Evolutionary conservation across 305 asterid genomes (phyloP), one percentile per base, ranked within the genome.

Genomic region (Rubia peregrina): DNA sequence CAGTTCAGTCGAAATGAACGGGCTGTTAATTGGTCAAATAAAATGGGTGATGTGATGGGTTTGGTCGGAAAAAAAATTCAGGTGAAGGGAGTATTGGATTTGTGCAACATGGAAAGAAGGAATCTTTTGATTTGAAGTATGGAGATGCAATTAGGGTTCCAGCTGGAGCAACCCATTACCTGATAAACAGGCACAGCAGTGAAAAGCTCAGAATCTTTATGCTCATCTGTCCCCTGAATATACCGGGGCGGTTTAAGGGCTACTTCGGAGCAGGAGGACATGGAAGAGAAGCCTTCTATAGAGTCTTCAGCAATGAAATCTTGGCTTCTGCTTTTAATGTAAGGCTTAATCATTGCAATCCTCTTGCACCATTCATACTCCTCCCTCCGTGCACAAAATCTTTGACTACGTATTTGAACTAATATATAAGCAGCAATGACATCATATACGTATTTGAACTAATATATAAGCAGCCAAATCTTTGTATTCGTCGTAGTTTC

Each of bases 311-410:
- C 82, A 74, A 74, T n/a, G 84, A 80, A 38, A 66, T 83, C 7
- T 78, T 84, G 9, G 76, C 78, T 70, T 81, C 85, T 12, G 88
- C 90, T 60, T 74, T 85, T 26, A 83, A 83, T 75, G 88, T 83
- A 66, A 21, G 36, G 8, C 22, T 43, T 9, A 48, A 6, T 16
- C 12, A 51, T 51, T 51, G 59, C 24, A 17, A 17, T 6, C 6
- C 4, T 17, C 7, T 48, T 14, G 0, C 16, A 13, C 14, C 55
- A 48, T 3, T 46, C 53, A 46, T 46, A 33, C 38, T 3, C 1
- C 30, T 26, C 1, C 30, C 30, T 26, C 30, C 30, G 30, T 26
- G 30, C 30, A 26, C 30, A 26, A 26, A 26, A 26, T 26, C 30
- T 26, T 26, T 26, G 30, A 26, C 30, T 26, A 26, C 30, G 30